Conservation (phyloP, 768 basidiomycete genomes). For the Podaxis mareebaensis region DNA sequence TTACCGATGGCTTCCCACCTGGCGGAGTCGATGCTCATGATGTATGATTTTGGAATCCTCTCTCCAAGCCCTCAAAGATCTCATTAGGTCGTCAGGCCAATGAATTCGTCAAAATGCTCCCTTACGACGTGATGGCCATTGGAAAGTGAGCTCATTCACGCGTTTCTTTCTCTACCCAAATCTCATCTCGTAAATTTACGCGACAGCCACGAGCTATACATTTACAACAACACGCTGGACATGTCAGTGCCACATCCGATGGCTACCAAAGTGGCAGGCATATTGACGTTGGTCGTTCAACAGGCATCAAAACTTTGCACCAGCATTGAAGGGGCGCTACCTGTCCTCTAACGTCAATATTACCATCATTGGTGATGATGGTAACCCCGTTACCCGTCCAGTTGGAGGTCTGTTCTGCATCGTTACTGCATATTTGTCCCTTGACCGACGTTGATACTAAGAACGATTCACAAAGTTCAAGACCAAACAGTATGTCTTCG, state of each 20-base stretch:
- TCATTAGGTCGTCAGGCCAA: conserved; percentile 51
- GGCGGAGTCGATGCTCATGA: conserved; percentile 75
- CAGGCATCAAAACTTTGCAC: conserved; percentile 67
- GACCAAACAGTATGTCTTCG: conserved; percentile 54
- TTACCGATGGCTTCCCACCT: conserved; percentile 72
- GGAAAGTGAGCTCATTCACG: conserved; percentile 61
- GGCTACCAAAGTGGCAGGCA: not conserved
- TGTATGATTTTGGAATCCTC: conserved; percentile 32
- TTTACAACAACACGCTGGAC: conserved; percentile 64
- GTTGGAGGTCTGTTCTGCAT: conserved; percentile 34
- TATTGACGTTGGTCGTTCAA: not conserved
- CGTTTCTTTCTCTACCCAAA: no score
- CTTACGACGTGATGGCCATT: conserved; percentile 82
- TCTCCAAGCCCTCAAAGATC: not conserved
- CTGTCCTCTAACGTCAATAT: conserved; percentile 88
- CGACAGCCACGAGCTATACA: conserved; percentile 78
- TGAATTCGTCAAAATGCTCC: conserved; percentile 67
- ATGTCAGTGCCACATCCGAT: conserved; percentile 41
- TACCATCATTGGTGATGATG: conserved; percentile 53
- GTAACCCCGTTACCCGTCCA: conserved; percentile 34
- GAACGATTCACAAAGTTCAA: conserved; percentile 71
- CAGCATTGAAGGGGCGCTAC: conserved; percentile 68
- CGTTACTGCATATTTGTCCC: no score
- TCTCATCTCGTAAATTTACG: not conserved
- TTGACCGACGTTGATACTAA: conserved; percentile 19